Evolutionary conservation across 2,329 filamentous ascomycete genomes (phyloP), one percentile per base, ranked within the genome.

Genomic region (Ilyonectria mors-panacis): DNA sequence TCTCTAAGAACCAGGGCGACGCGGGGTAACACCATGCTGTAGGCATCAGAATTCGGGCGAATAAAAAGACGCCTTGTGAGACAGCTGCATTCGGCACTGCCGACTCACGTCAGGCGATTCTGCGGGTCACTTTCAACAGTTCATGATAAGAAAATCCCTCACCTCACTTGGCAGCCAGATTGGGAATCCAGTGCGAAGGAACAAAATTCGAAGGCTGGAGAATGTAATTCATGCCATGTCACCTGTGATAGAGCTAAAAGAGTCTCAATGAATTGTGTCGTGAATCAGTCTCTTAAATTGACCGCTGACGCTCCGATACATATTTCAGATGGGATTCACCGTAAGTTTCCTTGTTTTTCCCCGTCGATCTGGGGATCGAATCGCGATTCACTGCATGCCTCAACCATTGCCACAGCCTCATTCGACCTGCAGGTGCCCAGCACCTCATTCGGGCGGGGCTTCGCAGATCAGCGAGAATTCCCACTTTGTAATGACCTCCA

Each of bases 1-100:
- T 26, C 26, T 15, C 39, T 55, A 26, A 19, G 50, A 39, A 62
- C 30, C 59, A 23, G 59, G 59, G 59, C 59, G 51, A 55, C 21
- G 48, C 19, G 50, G 47, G 59, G 50, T 55, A 19, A 10, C 50
- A 62, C 30, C 15, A 33, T 19, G 26, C 21, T n/a, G 28, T 42
- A 21, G 59, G 59, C 50, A 55, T 28, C 59, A 39, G 39, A 21
- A 54, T 55, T n/a, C 19, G 39, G 30, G 19, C 59, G 48, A 45
- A 59, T 48, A n/a, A 12, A 10, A 48, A 3, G 37, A 6, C 28
- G 15, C 8, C 15, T 26, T 6, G 21, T 21, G 47, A 48, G 45
- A 17, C 21, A 15, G n/a, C 23, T 12, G 21, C 19, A 47, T 26
- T 19, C 13, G 44, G 44, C 44, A 15, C 6, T 19, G 44, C 21